Evolutionary conservation across 805 yeast species (phyloP), one percentile per base, ranked within the genome.

Genomic region (Sugiyamaella mastotermitis): DNA sequence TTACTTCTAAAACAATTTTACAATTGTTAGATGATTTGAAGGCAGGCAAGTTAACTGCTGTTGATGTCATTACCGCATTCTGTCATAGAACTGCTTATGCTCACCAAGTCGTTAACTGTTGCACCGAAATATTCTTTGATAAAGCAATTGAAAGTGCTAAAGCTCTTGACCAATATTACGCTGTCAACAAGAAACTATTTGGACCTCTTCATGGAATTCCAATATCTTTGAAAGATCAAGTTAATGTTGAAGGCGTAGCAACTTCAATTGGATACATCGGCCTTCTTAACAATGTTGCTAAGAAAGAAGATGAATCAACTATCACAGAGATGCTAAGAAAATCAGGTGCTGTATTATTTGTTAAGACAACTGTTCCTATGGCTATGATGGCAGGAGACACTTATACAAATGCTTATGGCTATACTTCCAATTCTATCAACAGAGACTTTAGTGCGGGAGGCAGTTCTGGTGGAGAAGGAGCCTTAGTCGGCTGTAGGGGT

Each of bases 201-300:
- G 84, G 84, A 22, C 78, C 82, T 1, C 65, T 78, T 32, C 84
- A 79, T 49, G 86, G 86, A 2, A 58, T 79, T 21, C 86, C 85
- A 2, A 62, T 79, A 20, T 76, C 83, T 1, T 62, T 78, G 37
- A 78, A 78, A 49, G 78, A 73, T 42, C 37, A 78, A 50, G 78
- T 73, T 42, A 65, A 67, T 37, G 56, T 40, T 8, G 83, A 78
- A 48, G 85, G 85, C 3, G 58, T 78, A 24, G 85, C 84, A 3
- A 62, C 78, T 20, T 75, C 82, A 0, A 62, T 78, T 37, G 79
- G 79, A 48, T 78, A 72, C 42, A 63, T 65, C 36, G 56, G 69
- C 35, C 65, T 68, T 41, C 48, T 76, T 33, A 57, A 57, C 33
- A 79, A 77, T 2, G 62, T 65, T 16, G 70, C 69, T 9, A 61